Percentiles rank a stretch among this genome's conserved stretches.
These are phyloP conservation scores for Solanum corneliomulleri DNA, from an alignment of 257 asterid genomes.

Conservation along the genomic window DNA sequence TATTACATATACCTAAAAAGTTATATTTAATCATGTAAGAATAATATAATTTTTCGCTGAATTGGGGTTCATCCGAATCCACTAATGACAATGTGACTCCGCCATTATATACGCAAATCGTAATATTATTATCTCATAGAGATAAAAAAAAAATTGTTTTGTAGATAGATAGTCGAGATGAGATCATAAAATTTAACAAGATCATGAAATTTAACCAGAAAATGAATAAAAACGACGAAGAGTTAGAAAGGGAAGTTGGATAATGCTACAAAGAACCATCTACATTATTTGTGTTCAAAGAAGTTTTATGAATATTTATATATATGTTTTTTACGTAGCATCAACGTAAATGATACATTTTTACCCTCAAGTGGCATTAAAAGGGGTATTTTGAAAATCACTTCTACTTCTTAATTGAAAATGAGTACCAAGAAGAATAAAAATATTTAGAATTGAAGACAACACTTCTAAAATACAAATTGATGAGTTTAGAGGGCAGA, in stretches of 20 bases:
- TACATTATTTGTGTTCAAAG: neutral
- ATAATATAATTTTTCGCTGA: no score
- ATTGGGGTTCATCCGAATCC: no score
- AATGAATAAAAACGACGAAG: neutral
- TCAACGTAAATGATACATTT: neutral
- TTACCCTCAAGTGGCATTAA: neutral
- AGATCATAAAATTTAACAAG: neutral
- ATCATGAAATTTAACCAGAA: neutral
- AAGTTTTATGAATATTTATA: neutral
- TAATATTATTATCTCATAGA: neutral
- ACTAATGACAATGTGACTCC: no score
- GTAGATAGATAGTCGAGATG: rapidly evolving
- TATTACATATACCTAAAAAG: no score
- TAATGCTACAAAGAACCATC: neutral
- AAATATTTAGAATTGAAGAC: neutral
- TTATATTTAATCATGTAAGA: no score
- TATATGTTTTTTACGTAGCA: no score
- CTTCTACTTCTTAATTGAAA: neutral
- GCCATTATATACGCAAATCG: rapidly evolving
- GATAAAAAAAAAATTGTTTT: neutral
- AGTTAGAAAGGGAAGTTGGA: neutral
- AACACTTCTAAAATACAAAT: neutral
- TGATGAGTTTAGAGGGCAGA: neutral
- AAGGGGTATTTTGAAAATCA: neutral
- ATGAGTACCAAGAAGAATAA: neutral